Evolutionary conservation across 352 stramenopile species (phyloP), one percentile per base, ranked within the genome.

Genomic region (Pythium vanterpoolii): DNA sequence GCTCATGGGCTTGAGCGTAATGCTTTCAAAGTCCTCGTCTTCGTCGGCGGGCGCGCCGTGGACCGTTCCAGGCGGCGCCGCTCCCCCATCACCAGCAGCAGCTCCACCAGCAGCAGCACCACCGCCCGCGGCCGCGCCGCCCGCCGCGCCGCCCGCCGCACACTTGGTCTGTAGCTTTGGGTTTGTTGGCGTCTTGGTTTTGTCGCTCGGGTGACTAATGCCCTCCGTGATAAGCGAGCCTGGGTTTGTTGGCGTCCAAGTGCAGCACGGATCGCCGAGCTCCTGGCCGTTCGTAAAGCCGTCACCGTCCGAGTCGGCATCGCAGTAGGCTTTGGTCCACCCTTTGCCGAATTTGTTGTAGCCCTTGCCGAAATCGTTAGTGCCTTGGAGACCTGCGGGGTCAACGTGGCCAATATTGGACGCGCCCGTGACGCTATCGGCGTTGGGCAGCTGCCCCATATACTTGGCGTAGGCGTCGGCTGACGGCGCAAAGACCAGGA

Each of bases 231-330:
- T 66, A n/a, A 91, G 68, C 1, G 44, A 49, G 10, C 54, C 79
- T 1, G 74, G 65, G 48, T 70, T 78, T 27, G 68, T 71, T 2
- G 48, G 54, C 43, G 61, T 79, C 74, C 74, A 83, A 26, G 60
- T 72, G 61, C 87, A 96, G 71, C 81, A 84, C 46, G 84, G 84
- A 59, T 96, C 87, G 5, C 87, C 85, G 11, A 95, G 79, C 64
- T 96, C 86, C 54, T 93, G 64, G 36, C 85, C 85, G 69, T 96
- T 96, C 40, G 84, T 94, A 33, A 83, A 71, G 1, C 86, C 86
- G 58, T 96, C 86, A 26, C 79, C 74, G 49, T 96, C 86, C 40
- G 71, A 86, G 60, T 96, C 87, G 26, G 65, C 19, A 50, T 92
- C 21, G 64, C 76, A 86, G n/a, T 78, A 63, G 31, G 50, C 61